Evolutionary conservation across 768 basidiomycete genomes (phyloP).

Genomic region (Leccinum aurantiacum): DNA sequence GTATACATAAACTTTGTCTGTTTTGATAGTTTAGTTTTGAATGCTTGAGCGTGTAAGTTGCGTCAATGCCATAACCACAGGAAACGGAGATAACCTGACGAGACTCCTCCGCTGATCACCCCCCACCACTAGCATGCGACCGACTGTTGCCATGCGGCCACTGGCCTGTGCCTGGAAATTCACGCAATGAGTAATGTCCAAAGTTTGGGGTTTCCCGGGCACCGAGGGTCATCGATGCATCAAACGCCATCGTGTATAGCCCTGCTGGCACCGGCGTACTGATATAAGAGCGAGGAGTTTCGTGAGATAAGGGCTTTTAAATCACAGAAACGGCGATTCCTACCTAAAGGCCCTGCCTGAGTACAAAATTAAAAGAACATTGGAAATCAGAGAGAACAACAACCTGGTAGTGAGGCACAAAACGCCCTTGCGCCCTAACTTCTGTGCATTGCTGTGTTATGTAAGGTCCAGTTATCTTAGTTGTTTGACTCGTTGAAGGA

Average conservation of each 20-base stretch:
- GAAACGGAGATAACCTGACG: too few relatives aligned
- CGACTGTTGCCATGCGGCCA: too few relatives aligned
- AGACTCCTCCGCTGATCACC: neutral
- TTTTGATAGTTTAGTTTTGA: neutral
- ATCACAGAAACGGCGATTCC: neutral
- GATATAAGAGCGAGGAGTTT: neutral
- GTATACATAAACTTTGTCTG: neutral
- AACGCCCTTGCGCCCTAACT: too few relatives aligned
- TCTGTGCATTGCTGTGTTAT: too few relatives aligned
- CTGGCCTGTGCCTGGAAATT: neutral
- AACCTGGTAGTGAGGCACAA: too few relatives aligned
- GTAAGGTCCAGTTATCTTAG: too few relatives aligned
- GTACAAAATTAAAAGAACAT: neutral
- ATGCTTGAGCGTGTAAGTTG: neutral
- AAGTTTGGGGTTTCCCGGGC: too few relatives aligned
- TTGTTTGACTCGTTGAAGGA: neutral
- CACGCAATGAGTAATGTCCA: neutral
- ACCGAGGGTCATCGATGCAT: neutral
- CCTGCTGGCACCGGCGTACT: neutral
- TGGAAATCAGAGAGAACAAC: too few relatives aligned
- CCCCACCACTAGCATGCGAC: too few relatives aligned
- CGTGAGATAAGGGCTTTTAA: neutral
- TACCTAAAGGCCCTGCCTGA: neutral
- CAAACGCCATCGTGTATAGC: neutral
- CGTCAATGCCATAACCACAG: neutral